Evolutionary conservation across 1,139 yeast genomes (phyloP), one percentile per base, ranked within the genome.

Genomic region (Geotrichum bryndzae): DNA sequence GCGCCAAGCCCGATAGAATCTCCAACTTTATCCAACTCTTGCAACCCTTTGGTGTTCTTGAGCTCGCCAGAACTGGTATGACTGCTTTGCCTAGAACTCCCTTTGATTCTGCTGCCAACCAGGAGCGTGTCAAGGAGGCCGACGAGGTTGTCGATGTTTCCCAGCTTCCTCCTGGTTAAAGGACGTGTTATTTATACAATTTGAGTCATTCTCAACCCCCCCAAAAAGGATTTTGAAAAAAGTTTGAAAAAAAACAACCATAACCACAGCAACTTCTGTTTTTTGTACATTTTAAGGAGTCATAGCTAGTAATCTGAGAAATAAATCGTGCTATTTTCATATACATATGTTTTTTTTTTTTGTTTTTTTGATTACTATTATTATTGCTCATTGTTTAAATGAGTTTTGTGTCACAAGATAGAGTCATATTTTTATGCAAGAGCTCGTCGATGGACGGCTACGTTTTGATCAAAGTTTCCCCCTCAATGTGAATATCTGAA

Each of bases 51-150:
- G 99, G 99, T 70, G 87, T 94, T 64, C 82, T 94, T 74, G 99
- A 94, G 78, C 88, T 94, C 69, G 97, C 98, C 57, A 85, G 99
- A 78, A 88, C 96, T 29, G 99, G 99, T 77, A 90, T 92, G 96
- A 90, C 94, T 91, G 99, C 98, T 10, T 82, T 94, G 72, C 96
- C 98, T 72, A 86, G 98, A 82, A 90, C 98, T 58, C 97, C 97
- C 57, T 79, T 90, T 70, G 86, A 82, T 63, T 69, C 70, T 45
- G 82, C 76, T 41, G 70, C 67, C 53, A 79, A 75, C 51, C 83
- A 81, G 57, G 84, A 82, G 45, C 83, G 80, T 18, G 76, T 79
- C 33, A 80, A 81, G 67, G 84, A 83, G 65, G 90, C 89, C 54
- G 83, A 86, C 58, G 90, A 87, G 64, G 83, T 85, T 67, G 78